Conservation (phyloP, 1,284 basidiomycete species). For the Meira miltonrushii region DNA sequence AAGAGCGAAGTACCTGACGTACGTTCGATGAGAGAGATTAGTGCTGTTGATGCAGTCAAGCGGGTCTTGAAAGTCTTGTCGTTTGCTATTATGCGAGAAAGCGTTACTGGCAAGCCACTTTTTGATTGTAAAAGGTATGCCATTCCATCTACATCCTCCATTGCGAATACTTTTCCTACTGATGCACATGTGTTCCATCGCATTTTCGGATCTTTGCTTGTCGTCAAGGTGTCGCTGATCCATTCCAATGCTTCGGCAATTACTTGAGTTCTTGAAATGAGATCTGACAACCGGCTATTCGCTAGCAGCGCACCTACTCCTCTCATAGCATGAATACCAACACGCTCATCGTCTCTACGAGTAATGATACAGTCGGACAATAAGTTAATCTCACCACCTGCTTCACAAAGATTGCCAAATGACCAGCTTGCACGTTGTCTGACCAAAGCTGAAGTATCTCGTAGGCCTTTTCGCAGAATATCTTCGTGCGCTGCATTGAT, state of each 20-base stretch:
- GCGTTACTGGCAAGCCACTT: not conserved
- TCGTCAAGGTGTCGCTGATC: not conserved
- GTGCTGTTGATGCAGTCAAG: not conserved
- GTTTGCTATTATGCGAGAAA: not conserved
- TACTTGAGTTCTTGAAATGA: too few species aligned
- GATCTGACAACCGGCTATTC: not conserved
- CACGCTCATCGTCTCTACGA: slow-evolving; percentile 1
- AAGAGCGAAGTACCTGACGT: not conserved
- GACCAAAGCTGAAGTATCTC: not conserved
- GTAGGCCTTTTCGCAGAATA: not conserved
- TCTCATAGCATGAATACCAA: slow-evolving; percentile 1
- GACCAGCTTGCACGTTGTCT: slow-evolving; percentile 5
- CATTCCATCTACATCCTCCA: not conserved
- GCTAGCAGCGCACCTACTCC: not conserved
- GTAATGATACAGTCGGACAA: not conserved
- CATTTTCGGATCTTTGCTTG: not conserved
- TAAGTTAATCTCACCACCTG: not conserved
- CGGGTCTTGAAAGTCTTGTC: slow-evolving; percentile 6
- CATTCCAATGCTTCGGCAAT: not conserved
- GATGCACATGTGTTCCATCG: slow-evolving; percentile 9
- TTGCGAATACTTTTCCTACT: not conserved
- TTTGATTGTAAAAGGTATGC: too few species aligned
- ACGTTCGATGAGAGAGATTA: not conserved
- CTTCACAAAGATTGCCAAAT: slow-evolving; percentile 6
- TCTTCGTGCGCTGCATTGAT: not conserved